These are phyloP conservation scores for Trichoderma citrinoviride DNA, from an alignment of 2,329 filamentous ascomycete genomes.

Conservation along the genomic window DNA sequence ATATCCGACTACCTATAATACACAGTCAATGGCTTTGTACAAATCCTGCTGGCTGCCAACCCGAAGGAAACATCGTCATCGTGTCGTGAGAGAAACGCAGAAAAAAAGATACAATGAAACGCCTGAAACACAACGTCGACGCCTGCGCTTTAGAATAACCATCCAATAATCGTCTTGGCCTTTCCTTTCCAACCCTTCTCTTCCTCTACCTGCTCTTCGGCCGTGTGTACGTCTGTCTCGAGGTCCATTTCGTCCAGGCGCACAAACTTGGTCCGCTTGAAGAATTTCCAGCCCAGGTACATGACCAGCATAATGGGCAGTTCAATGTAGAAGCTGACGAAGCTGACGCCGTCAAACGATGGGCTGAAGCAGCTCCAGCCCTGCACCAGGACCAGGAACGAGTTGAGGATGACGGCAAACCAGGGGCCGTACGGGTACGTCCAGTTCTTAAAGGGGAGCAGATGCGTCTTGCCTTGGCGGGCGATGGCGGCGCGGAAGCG, in stretches of 20 bases:
- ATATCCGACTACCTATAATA: not conserved
- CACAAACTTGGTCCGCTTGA: conserved; percentile 60
- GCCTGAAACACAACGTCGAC: not conserved
- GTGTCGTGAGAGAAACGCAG: not conserved
- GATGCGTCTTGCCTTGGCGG: conserved; percentile 57
- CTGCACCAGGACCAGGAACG: conserved; percentile 60
- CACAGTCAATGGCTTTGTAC: conserved; percentile 14
- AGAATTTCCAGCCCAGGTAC: conserved; percentile 68
- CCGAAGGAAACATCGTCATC: not conserved
- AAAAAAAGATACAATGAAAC: not conserved
- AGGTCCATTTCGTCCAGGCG: conserved; percentile 61
- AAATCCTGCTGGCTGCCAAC: conserved; percentile 10
- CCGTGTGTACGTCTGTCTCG: conserved; percentile 56
- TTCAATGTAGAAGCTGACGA: conserved; percentile 64
- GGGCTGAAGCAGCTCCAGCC: conserved; percentile 64
- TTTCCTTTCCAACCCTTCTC: conserved; percentile 48
- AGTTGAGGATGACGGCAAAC: conserved; percentile 55
- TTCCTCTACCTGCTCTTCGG: conserved; percentile 35
- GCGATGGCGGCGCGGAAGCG: conserved; percentile 60
- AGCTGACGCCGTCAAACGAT: conserved; percentile 55
- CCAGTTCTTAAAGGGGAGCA: conserved; percentile 64
- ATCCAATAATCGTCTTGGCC: conserved; percentile 28
- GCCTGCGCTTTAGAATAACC: conserved; percentile 36
- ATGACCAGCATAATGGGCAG: conserved; percentile 60
- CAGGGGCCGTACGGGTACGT: conserved; percentile 63